phyloP scores from a whole-genome alignment of 2,329 filamentous ascomycete species.

The Gnomoniopsis sp. region DNA sequence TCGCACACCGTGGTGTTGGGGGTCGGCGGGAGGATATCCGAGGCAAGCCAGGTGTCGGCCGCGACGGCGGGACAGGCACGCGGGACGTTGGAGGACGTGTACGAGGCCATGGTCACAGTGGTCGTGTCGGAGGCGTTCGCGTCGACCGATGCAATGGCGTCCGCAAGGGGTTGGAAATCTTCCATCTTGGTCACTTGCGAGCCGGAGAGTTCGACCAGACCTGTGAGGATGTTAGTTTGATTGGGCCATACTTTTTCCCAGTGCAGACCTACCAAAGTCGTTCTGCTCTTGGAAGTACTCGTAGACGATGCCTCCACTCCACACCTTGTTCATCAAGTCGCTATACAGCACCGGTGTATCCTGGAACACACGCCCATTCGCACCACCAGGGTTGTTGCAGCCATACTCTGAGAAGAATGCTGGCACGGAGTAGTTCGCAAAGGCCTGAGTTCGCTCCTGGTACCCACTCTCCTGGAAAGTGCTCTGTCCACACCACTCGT shows the following conservation, averaged over 20 bases:
- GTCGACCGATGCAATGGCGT: slow-evolving; percentile 70
- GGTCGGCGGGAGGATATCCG: slow-evolving; percentile 70
- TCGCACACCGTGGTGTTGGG: slow-evolving; percentile 76
- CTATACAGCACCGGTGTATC: slow-evolving; percentile 83
- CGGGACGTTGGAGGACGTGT: slow-evolving; percentile 68
- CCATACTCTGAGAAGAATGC: slow-evolving; percentile 99
- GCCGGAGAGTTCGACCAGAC: slow-evolving; percentile 60
- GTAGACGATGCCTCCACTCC: slow-evolving; percentile 97
- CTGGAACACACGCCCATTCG: slow-evolving; percentile 70
- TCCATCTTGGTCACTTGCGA: slow-evolving; percentile 48
- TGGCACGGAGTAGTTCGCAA: slow-evolving; percentile 82
- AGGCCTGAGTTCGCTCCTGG: slow-evolving; percentile 77
- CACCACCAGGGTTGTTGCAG: slow-evolving; percentile 68
- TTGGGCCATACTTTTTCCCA: background rate
- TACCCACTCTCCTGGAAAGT: slow-evolving; percentile 75
- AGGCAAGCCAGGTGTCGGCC: slow-evolving; percentile 62
- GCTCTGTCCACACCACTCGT: slow-evolving; percentile 95
- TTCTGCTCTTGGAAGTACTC: slow-evolving; percentile 95
- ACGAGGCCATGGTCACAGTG: slow-evolving; percentile 60
- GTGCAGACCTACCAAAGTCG: slow-evolving; percentile 37
- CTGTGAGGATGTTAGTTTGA: slow-evolving; percentile 27
- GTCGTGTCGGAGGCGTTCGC: slow-evolving; percentile 67
- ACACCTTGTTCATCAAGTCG: slow-evolving; percentile 75
- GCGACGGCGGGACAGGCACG: slow-evolving; percentile 67
- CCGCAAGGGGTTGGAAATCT: slow-evolving; percentile 52